Evolutionary conservation across 2,329 filamentous ascomycete genomes (phyloP).

Genomic region (Gaeumannomyces tritici): DNA sequence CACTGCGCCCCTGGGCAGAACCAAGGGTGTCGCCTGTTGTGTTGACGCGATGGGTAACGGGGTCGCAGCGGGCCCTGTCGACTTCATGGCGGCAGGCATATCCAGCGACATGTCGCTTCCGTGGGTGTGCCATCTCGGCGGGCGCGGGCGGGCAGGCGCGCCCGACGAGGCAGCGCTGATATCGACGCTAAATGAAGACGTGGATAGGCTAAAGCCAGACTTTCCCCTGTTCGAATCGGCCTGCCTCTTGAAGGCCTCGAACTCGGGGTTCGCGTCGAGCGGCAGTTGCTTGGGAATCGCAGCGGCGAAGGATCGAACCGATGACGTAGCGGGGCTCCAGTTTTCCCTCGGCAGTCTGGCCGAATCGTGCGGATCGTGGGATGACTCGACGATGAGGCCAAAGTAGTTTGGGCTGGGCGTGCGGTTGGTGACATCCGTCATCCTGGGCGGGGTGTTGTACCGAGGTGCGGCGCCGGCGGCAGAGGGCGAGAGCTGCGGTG

Average conservation of each 20-base stretch:
- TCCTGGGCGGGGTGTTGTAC: neutral
- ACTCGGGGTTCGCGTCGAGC: conserved; percentile 70
- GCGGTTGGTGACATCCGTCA: conserved; percentile 16
- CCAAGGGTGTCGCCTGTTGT: conserved; percentile 19
- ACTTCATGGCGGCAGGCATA: conserved; percentile 11
- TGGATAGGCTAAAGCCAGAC: conserved; percentile 36
- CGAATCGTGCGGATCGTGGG: conserved; percentile 52
- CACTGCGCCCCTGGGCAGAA: conserved; percentile 7
- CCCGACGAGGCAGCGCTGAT: conserved; percentile 10
- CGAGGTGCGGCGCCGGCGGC: conserved; percentile 11
- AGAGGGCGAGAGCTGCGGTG: conserved; percentile 38
- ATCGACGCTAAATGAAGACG: conserved; percentile 27
- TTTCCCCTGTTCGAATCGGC: conserved; percentile 52
- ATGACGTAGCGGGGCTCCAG: conserved; percentile 65
- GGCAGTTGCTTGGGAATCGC: conserved; percentile 60
- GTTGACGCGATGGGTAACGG: conserved; percentile 6
- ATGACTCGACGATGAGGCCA: conserved; percentile 58
- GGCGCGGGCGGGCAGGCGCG: conserved; percentile 28
- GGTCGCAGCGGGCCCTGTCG: conserved; percentile 4
- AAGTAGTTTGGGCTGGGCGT: conserved; percentile 79
- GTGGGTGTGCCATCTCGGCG: conserved; percentile 38
- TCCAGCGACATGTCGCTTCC: conserved; percentile 32
- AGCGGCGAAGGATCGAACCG: conserved; percentile 59
- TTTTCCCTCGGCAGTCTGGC: conserved; percentile 56
- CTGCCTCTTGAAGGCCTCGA: conserved; percentile 67